phyloP scores from a whole-genome alignment of 2,329 filamentous ascomycete species.

The Ophiocordyceps camponoti-saundersi region DNA sequence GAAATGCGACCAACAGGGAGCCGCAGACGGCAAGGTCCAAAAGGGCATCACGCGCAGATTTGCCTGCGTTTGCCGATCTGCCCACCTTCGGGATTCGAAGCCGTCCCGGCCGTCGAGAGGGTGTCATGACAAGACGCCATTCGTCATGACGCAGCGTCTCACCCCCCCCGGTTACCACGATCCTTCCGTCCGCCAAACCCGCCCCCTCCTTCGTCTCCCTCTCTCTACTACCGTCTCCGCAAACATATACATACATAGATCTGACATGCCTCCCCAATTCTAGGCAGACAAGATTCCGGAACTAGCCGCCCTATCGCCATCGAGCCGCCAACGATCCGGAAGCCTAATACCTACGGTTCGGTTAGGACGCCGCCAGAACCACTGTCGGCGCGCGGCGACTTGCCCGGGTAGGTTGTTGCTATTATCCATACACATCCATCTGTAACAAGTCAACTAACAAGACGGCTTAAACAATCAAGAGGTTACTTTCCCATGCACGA shows the following conservation, averaged over 20 bases:
- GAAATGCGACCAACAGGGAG: neutral
- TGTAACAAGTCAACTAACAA: neutral
- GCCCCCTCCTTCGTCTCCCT: neutral
- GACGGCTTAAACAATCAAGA: conserved; percentile 14
- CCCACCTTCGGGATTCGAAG: neutral
- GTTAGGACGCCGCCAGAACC: conserved; percentile 27
- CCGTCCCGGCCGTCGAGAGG: neutral
- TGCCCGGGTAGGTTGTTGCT: conserved; percentile 30
- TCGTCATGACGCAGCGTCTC: conserved; percentile 1
- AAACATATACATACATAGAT: neutral
- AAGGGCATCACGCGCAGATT: neutral
- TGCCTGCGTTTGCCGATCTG: neutral
- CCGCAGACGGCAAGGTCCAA: neutral
- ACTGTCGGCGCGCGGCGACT: conserved; percentile 40
- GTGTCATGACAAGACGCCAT: neutral
- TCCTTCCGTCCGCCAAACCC: neutral
- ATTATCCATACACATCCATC: neutral
- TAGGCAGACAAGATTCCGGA: neutral
- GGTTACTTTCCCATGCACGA: conserved; percentile 46
- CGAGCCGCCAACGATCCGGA: conserved; percentile 25
- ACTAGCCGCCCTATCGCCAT: conserved; percentile 35
- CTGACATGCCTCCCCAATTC: neutral
- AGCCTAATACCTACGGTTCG: conserved; percentile 18
- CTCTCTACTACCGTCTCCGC: neutral
- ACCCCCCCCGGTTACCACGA: neutral